Base-by-base conservation (phyloP, 768 basidiomycete species). In the Termitomyces sp. region DNA sequence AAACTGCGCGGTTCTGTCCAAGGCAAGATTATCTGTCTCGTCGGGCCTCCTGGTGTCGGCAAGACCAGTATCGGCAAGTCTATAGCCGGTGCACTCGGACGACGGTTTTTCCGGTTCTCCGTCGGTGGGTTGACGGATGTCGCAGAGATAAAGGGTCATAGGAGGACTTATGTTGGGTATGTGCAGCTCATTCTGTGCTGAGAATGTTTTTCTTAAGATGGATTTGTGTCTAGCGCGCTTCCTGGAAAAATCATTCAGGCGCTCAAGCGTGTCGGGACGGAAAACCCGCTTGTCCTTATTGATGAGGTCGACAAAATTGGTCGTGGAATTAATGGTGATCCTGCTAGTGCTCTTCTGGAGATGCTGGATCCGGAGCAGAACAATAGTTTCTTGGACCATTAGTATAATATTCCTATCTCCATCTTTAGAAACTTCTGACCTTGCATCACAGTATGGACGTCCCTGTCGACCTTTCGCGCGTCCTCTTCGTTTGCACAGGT, bases 271-370 rank as follows among this genome's bases (percentile, higher is more conserved):
- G 92, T 95, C 23, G 91, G 91, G 12, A 94, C 91, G 15, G 93
- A 95, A 71, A 97, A 97, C 66, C 94, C 94, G 0, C 77, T 98
- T 15, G 92, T 98, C 12, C 72, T 98, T 40, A 96, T 96, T 56
- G 94, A 98, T 60, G 94, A 98, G 67, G 89, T 98, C 15, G 94
- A 98, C 73, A 98, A 97, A 76, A 93, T 97, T 54, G 91, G 92
- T 16, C 76, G 91, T 36, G 94, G 93, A 0, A 83, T 88, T 57
- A 95, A 95, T 62, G 94, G 94, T 0, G 94, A 98, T 67, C 94
- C 94, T 11, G 84, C 92, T 0, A 93, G 91, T 60, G 94, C 94
- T 0, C 67, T 98, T 46, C 69, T 95, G 45, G 94, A 96, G 73
- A 94, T 95, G 92, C 73, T 96, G 45, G 92, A 94, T 64, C 91